Evolutionary conservation across 2,329 filamentous ascomycete species (phyloP).

Genomic region (Claviceps sp.): DNA sequence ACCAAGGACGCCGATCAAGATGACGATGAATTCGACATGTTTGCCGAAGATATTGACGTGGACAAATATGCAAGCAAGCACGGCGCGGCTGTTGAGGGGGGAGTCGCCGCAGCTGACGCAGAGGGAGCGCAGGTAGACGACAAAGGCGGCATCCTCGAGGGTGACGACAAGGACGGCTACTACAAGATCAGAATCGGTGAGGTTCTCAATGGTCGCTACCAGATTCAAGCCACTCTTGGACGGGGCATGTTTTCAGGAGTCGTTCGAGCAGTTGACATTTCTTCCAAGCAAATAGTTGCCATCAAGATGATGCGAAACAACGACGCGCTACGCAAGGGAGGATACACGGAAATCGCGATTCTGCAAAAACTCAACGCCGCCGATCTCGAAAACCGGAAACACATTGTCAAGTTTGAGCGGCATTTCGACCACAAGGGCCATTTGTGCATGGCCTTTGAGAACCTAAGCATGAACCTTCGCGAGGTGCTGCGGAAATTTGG

Average conservation of each 20-base stretch:
- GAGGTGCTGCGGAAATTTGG: constrained; percentile 94
- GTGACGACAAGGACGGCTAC: constrained; percentile 89
- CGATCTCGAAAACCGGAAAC: constrained; percentile 80
- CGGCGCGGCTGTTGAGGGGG: constrained; percentile 19
- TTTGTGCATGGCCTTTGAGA: constrained; percentile 94
- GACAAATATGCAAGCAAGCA: constrained; percentile 48
- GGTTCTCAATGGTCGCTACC: constrained; percentile 76
- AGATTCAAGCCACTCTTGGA: constrained; percentile 74
- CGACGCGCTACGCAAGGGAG: constrained; percentile 80
- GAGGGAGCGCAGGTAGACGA: constrained; percentile 44
- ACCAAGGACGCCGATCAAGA: constrained; percentile 50
- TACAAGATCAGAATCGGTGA: constrained; percentile 93
- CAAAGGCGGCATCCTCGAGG: constrained; percentile 71
- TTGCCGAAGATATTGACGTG: constrained; percentile 66
- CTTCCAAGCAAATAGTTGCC: constrained; percentile 65
- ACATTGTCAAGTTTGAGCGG: constrained; percentile 77
- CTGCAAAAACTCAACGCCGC: constrained; percentile 73
- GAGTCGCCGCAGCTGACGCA: constrained; percentile 27
- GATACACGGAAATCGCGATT: constrained; percentile 88
- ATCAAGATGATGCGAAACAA: constrained; percentile 98
- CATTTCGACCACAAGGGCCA: constrained; percentile 91
- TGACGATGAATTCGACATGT: constrained; percentile 74
- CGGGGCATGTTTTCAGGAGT: constrained; percentile 96
- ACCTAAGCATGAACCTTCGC: constrained; percentile 81
- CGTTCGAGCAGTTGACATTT: constrained; percentile 71